Conservation (phyloP, 2,329 filamentous ascomycete genomes). For the Colletotrichum lindemuthianum region DNA sequence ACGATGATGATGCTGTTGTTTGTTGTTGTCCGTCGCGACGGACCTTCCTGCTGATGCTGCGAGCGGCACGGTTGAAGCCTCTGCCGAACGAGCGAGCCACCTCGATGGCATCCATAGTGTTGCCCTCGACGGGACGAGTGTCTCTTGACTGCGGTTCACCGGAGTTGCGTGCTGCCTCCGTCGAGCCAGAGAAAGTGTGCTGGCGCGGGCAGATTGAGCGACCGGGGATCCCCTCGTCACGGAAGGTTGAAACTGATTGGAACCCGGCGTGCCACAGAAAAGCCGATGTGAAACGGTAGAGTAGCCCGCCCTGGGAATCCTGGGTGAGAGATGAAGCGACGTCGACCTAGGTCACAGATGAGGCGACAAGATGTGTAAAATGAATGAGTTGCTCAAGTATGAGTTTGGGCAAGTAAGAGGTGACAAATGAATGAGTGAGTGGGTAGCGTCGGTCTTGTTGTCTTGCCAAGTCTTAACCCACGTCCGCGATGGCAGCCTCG, state of each 20-base stretch:
- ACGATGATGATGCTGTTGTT: conserved; percentile 15
- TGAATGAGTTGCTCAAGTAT: neutral
- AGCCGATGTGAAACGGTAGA: conserved; percentile 31
- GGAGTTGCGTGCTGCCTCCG: conserved; percentile 7
- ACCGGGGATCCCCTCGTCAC: conserved; percentile 34
- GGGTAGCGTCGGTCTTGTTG: neutral
- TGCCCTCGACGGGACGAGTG: conserved; percentile 14
- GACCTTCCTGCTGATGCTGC: conserved; percentile 25
- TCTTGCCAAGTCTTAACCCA: conserved; percentile 30
- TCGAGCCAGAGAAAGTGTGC: neutral
- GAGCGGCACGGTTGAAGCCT: conserved; percentile 30
- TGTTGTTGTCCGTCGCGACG: conserved; percentile 13
- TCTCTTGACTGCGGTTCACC: conserved; percentile 1
- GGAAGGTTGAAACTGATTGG: conserved; percentile 31
- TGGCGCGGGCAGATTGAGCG: conserved; percentile 6
- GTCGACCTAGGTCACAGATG: neutral
- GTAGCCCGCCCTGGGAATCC: conserved; percentile 26
- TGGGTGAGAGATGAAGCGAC: conserved; percentile 10
- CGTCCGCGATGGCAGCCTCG: conserved; percentile 31
- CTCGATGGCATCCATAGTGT: conserved; percentile 31
- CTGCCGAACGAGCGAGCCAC: conserved; percentile 29
- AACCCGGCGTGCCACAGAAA: conserved; percentile 35
- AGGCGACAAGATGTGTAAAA: conserved; percentile 19
- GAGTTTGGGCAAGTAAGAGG: neutral
- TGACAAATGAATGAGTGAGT: neutral